Conservation (phyloP, 495 filamentous ascomycete genomes). For the Hypoxylon rickii region DNA sequence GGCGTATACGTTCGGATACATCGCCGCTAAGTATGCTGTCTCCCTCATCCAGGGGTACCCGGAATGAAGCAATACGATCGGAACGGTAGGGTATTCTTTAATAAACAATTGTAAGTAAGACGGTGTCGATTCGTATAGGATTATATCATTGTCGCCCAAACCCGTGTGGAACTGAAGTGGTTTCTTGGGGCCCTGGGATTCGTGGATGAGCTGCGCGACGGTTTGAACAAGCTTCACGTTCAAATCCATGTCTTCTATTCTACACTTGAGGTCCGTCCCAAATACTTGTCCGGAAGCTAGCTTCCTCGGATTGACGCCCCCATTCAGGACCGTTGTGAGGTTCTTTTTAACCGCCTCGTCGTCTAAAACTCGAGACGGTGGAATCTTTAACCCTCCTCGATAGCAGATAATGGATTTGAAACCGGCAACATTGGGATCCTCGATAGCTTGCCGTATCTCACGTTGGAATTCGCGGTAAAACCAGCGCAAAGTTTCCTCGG, state of each 20-base stretch:
- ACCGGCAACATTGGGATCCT: constrained; percentile 71
- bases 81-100: constrained; percentile 65
- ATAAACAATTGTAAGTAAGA: constrained; percentile 79
- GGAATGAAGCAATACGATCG: constrained; percentile 81
- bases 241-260: constrained; percentile 65
- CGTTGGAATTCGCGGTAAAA: neutral
- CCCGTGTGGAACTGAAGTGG: constrained; percentile 89
- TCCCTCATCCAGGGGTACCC: constrained; percentile 85
- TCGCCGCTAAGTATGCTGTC: constrained; percentile 77
- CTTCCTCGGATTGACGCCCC: constrained; percentile 21
- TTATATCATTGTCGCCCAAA: constrained; percentile 82
- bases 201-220: constrained; percentile 55
- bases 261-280: constrained; percentile 28
- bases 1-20: constrained; percentile 82
- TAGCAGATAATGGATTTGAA: constrained; percentile 91
- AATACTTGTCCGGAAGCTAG: constrained; percentile 45
- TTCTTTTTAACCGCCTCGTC: constrained; percentile 26
- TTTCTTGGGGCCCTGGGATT: constrained; percentile 54
- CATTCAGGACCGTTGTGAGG: constrained; percentile 37
- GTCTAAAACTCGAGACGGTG: constrained; percentile 23
- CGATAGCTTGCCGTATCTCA: constrained; percentile 57
- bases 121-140: constrained; percentile 70
- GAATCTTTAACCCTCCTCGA: constrained; percentile 71
- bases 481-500: too few relatives aligned
- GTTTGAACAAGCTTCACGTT: constrained; percentile 69